Evolutionary conservation across 192 early-diverging fungal species (phyloP).

Genomic region (Rhizoclosmatium globosum): DNA sequence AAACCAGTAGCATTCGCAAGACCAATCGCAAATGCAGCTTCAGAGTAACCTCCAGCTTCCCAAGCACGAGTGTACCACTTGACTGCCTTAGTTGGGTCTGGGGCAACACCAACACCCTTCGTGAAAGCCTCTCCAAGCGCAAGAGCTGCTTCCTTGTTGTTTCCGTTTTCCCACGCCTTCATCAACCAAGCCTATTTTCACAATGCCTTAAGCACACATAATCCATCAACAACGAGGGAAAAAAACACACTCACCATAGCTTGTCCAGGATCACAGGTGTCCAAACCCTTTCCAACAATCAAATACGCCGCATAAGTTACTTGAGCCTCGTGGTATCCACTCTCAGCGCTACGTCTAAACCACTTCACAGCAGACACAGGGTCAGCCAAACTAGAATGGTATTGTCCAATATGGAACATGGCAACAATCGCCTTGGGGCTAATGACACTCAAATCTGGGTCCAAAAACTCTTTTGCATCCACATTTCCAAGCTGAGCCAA

Average conservation of each 20-base stretch:
- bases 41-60: slow-evolving; percentile 38
- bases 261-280: slow-evolving; percentile 36
- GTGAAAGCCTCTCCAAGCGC: slow-evolving; percentile 40
- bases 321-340: slow-evolving; percentile 39
- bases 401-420: slow-evolving; percentile 40
- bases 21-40: slow-evolving; percentile 42
- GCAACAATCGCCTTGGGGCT: slow-evolving; percentile 13
- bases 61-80: slow-evolving; percentile 47
- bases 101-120: slow-evolving; percentile 38
- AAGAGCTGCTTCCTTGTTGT: slow-evolving; percentile 40
- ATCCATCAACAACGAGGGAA: background rate
- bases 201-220: background rate
- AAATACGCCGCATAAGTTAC: slow-evolving; percentile 41
- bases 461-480: slow-evolving; percentile 37
- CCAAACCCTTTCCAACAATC: slow-evolving; percentile 41
- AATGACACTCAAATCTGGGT: slow-evolving; percentile 31
- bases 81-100: slow-evolving; percentile 42
- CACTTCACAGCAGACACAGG: slow-evolving; percentile 41
- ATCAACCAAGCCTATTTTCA: slow-evolving; percentile 36
- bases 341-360: slow-evolving; percentile 39
- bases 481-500: slow-evolving; percentile 29
- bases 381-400: slow-evolving; percentile 32
- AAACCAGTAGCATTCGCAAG: slow-evolving; percentile 41
- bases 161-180: slow-evolving; percentile 38
- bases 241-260: slow-evolving; percentile 10